A percentile compares a stretch with the other conserved stretches of the same genome.
phyloP scores from a whole-genome alignment of 257 asterid genomes.

The Schizonepeta tenuifolia region DNA sequence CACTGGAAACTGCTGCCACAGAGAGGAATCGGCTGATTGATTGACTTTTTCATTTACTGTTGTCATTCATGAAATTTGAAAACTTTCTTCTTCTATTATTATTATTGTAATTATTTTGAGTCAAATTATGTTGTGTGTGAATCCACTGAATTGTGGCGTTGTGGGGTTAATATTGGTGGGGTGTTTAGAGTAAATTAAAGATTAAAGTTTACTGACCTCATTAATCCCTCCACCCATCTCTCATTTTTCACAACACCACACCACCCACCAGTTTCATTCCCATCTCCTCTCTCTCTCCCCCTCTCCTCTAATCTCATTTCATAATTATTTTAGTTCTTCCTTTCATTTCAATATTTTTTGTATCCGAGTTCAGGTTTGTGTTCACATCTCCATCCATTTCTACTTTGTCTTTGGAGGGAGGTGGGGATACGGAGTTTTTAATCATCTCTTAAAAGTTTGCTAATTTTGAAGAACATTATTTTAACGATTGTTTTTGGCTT shows the following conservation, averaged over 20 bases:
- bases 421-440: constrained; percentile 29
- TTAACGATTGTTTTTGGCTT: constrained; percentile 40
- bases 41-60: constrained; percentile 31
- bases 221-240: constrained; percentile 51
- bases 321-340: constrained; percentile 19
- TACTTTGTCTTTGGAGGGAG: constrained; percentile 18
- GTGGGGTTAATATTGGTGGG: constrained; percentile 43
- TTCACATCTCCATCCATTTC: constrained; percentile 26
- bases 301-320: constrained; percentile 10
- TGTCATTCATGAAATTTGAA: constrained; percentile 26
- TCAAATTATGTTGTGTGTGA: constrained; percentile 22
- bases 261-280: constrained; percentile 49
- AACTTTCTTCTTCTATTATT: constrained; percentile 25
- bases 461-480: constrained; percentile 28
- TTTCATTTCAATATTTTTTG: constrained; percentile 25
- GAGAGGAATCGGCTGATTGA: constrained; percentile 31
- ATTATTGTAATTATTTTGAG: neutral
- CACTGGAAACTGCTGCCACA: constrained; percentile 23
- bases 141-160: constrained; percentile 35
- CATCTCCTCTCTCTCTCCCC: constrained; percentile 31
- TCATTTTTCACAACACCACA: constrained; percentile 43
- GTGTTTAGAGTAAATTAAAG: constrained; percentile 47
- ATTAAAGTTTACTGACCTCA: constrained; percentile 48
- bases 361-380: constrained; percentile 45
- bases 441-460: constrained; percentile 28